Conservation (phyloP, 2,329 filamentous ascomycete species). For the Clonostachys rhizophaga region DNA sequence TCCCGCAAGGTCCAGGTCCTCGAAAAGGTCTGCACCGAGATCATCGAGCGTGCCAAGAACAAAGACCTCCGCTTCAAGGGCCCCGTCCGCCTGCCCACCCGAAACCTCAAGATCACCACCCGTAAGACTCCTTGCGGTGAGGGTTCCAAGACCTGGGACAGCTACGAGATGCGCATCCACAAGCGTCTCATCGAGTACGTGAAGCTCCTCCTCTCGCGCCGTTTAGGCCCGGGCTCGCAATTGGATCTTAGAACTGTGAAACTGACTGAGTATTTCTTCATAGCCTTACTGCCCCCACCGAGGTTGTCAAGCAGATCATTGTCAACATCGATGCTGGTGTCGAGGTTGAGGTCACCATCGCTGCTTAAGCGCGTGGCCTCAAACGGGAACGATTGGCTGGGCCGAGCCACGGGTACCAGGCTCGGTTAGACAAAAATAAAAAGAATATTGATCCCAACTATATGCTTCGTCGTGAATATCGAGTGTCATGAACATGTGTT, state of each 20-base stretch:
- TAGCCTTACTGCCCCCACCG: conserved; percentile 91
- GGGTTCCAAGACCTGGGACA: conserved; percentile 99
- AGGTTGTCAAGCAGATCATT: conserved; percentile 96
- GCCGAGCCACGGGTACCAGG: conserved; percentile 3
- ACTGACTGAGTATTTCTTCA: conserved; percentile 5
- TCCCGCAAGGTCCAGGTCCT: conserved; percentile 91
- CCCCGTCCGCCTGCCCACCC: conserved; percentile 94
- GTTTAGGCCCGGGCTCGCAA: conserved; percentile 22
- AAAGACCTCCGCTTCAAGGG: conserved; percentile 99
- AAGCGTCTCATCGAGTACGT: conserved; percentile 89
- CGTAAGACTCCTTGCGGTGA: conserved; percentile 99
- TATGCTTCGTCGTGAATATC: too few species aligned
- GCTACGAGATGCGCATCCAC: conserved; percentile 98
- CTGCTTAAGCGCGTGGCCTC: conserved; percentile 54
- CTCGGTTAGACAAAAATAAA: conserved; percentile 8
- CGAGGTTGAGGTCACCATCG: conserved; percentile 90
- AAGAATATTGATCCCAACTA: too few species aligned
- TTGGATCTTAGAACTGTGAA: neutral
- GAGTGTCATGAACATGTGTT: too few species aligned
- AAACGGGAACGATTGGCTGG: neutral
- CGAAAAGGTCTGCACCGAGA: conserved; percentile 97
- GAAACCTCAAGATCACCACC: conserved; percentile 94
- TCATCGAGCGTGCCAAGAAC: conserved; percentile 96
- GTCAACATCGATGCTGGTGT: conserved; percentile 94
- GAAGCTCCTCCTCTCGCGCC: too few species aligned